A percentile compares a stretch with the other conserved stretches of the same genome.
These are phyloP conservation scores for Jatropha podagrica DNA, from an alignment of 441 rosid genomes.

Conservation along the genomic window DNA sequence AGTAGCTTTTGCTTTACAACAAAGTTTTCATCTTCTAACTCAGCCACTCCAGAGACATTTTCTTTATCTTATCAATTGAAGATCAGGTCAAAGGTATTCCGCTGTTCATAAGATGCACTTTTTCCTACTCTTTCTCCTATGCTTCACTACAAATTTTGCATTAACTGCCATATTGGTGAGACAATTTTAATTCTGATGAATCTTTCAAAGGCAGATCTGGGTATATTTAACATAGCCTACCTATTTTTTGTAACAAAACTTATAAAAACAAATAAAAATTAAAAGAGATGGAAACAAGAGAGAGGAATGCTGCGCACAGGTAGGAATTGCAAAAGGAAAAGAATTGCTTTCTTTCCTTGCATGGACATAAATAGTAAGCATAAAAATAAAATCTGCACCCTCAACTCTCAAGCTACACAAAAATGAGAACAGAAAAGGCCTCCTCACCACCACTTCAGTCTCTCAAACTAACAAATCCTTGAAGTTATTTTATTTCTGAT, in stretches of 20 bases:
- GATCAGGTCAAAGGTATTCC: not conserved
- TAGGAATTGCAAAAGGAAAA: not conserved
- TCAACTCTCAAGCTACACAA: not conserved
- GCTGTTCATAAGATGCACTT: not conserved
- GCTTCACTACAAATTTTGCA: not conserved
- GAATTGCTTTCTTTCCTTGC: not conserved
- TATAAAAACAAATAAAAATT: too few relatives aligned
- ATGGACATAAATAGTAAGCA: not conserved
- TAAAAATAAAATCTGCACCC: not conserved
- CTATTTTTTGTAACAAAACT: too few relatives aligned
- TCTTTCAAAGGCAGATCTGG: not conserved
- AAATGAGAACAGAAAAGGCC: not conserved
- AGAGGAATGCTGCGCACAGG: not conserved
- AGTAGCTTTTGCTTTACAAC: not conserved
- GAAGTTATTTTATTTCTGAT: not conserved
- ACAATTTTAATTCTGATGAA: too few relatives aligned
- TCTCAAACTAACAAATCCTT: not conserved
- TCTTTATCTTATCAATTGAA: not conserved
- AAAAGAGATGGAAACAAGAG: too few relatives aligned
- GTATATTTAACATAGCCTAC: not conserved
- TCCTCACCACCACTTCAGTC: not conserved
- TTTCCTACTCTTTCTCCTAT: not conserved
- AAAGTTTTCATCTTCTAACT: not conserved
- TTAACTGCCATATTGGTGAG: not conserved
- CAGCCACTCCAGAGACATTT: not conserved